A percentile compares a stretch with the other conserved stretches of the same genome.
phyloP scores from a whole-genome alignment of 306 rosid species.

The Trifolium subterraneum region DNA sequence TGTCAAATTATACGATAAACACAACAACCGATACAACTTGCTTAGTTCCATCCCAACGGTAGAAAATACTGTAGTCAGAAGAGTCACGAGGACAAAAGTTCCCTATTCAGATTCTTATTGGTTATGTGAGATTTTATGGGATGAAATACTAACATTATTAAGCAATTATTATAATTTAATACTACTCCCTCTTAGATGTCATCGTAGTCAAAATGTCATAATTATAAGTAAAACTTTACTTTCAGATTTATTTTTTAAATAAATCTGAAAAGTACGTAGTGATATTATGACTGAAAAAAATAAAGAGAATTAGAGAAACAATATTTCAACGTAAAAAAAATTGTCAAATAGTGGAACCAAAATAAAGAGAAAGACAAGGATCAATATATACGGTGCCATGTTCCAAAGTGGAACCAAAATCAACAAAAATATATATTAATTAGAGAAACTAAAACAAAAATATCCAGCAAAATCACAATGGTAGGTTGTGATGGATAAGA shows the following conservation, averaged over 20 bases:
- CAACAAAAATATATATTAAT: slow-evolving; percentile 1
- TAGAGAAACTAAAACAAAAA: slow-evolving; percentile 7
- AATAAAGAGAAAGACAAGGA: no score
- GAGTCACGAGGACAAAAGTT: slow-evolving; percentile 16
- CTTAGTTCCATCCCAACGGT: slow-evolving; percentile 27
- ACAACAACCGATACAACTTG: slow-evolving; percentile 7
- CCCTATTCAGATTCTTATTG: slow-evolving; percentile 22
- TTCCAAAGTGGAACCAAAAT: neutral
- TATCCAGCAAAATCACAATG: slow-evolving; percentile 28
- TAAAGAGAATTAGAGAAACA: no score
- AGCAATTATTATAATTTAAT: neutral
- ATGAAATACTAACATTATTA: slow-evolving; percentile 6
- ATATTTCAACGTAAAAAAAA: no score
- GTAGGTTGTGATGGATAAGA: slow-evolving; percentile 15
- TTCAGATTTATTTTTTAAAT: no score
- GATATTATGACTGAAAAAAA: no score
- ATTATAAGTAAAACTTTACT: no score
- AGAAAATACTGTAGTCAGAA: neutral
- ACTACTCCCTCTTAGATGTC: no score
- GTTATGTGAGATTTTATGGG: neutral
- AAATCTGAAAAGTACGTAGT: no score
- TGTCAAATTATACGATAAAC: slow-evolving; percentile 33
- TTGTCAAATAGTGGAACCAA: no score
- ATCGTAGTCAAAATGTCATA: no score
- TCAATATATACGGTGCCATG: no score